Evolutionary conservation across 2,329 filamentous ascomycete species (phyloP).

Genomic region (Chalara sp.): DNA sequence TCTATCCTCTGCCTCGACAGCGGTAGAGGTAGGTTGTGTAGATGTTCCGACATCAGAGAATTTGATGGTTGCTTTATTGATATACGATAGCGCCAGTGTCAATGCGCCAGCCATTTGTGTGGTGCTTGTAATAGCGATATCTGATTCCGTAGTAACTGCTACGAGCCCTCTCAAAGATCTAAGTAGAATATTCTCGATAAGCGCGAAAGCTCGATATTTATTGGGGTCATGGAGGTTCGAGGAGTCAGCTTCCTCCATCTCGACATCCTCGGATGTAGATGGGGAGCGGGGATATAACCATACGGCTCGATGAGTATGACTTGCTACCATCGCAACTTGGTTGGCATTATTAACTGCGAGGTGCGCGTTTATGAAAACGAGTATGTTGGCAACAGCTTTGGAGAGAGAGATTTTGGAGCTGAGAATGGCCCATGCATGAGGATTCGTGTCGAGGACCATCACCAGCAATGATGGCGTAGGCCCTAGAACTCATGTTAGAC

Average conservation of each 20-base stretch:
- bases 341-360: constrained; percentile 91
- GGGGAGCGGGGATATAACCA: constrained; percentile 74
- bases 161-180: constrained; percentile 69
- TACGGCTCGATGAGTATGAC: constrained; percentile 76
- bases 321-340: constrained; percentile 84
- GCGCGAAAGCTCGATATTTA: constrained; percentile 88
- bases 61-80: constrained; percentile 57
- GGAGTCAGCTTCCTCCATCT: constrained; percentile 44
- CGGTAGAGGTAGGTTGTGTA: constrained; percentile 16
- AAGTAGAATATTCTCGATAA: constrained; percentile 77
- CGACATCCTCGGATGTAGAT: constrained; percentile 40
- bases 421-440: constrained; percentile 83
- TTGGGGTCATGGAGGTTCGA: constrained; percentile 48
- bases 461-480: constrained; percentile 76
- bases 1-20: constrained; percentile 18
- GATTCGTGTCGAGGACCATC: constrained; percentile 93
- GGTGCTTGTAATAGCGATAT: constrained; percentile 63
- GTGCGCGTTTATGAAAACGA: constrained; percentile 96
- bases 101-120: constrained; percentile 88
- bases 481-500: constrained; percentile 26
- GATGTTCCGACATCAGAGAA: constrained; percentile 31
- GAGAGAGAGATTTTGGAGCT: constrained; percentile 69
- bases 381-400: constrained; percentile 77
- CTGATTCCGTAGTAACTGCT: constrained; percentile 53
- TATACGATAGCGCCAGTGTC: constrained; percentile 82